Percentiles rank a stretch among this genome's conserved stretches.
phyloP scores from a whole-genome alignment of 495 filamentous ascomycete genomes.

The Penicillium canescens region DNA sequence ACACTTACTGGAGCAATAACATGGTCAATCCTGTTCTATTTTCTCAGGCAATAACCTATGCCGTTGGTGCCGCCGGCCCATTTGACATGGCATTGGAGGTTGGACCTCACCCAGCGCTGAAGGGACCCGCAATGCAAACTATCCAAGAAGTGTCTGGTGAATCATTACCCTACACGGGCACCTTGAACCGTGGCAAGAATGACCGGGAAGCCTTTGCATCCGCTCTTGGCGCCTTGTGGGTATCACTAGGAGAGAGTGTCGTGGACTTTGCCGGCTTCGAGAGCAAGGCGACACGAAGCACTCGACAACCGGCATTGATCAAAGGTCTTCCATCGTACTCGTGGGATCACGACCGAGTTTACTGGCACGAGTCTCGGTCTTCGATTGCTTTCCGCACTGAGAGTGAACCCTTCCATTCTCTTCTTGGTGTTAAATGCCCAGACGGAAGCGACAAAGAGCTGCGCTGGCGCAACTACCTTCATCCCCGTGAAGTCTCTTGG shows the following conservation, averaged over 20 bases:
- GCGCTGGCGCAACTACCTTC: slow-evolving; percentile 39
- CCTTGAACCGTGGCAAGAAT: slow-evolving; percentile 36
- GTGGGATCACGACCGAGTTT: slow-evolving; percentile 48
- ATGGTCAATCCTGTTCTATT: slow-evolving; percentile 60
- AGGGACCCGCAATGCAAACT: slow-evolving; percentile 44
- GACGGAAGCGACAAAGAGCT: slow-evolving; percentile 21
- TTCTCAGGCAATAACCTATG: slow-evolving; percentile 47
- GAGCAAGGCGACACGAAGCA: neutral
- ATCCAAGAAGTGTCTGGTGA: slow-evolving; percentile 25
- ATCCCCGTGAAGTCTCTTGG: slow-evolving; percentile 40
- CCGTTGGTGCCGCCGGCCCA: slow-evolving; percentile 27
- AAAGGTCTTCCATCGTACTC: slow-evolving; percentile 49
- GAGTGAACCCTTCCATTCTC: slow-evolving; percentile 19
- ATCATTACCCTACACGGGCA: slow-evolving; percentile 38
- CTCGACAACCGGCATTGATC: slow-evolving; percentile 10
- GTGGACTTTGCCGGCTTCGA: slow-evolving; percentile 16
- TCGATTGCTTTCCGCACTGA: slow-evolving; percentile 22
- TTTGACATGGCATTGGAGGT: slow-evolving; percentile 51
- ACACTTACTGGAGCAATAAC: slow-evolving; percentile 59
- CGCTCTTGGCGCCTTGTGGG: slow-evolving; percentile 53
- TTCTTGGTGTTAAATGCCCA: slow-evolving; percentile 29
- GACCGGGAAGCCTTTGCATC: slow-evolving; percentile 43
- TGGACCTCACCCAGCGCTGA: slow-evolving; percentile 58
- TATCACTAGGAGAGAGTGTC: slow-evolving; percentile 27
- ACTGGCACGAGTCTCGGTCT: slow-evolving; percentile 52